phyloP scores from a whole-genome alignment of 2,329 filamentous ascomycete genomes.

The Tolypocladium nubicola region DNA sequence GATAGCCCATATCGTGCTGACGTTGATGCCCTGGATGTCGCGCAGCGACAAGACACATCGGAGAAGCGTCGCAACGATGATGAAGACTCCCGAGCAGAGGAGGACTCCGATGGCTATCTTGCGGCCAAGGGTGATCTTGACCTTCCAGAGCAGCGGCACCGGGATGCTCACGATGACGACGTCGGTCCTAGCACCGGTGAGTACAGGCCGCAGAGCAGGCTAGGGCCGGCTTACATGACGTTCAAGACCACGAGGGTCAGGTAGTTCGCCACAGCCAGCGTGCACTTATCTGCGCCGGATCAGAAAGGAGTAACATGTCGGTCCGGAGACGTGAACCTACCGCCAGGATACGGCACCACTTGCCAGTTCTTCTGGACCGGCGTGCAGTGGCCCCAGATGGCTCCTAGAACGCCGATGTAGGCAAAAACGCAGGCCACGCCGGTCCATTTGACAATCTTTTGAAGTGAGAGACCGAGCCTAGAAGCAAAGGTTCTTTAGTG shows the following conservation, averaged over 20 bases:
- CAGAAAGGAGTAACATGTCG: neutral
- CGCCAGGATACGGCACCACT: constrained; percentile 27
- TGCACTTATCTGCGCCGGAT: constrained; percentile 18
- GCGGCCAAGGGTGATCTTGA: constrained; percentile 23
- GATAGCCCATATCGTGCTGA: constrained; percentile 30
- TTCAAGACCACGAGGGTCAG: constrained; percentile 16
- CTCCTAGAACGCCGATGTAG: constrained; percentile 21
- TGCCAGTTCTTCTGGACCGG: constrained; percentile 29
- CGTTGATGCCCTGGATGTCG: constrained; percentile 24
- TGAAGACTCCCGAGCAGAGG: constrained; percentile 32
- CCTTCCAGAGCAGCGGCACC: constrained; percentile 26
- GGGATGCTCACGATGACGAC: constrained; percentile 27
- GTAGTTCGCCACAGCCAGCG: constrained; percentile 24
- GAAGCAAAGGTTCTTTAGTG: neutral
- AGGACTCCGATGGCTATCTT: constrained; percentile 27
- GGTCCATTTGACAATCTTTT: constrained; percentile 25
- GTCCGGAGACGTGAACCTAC: constrained; percentile 8
- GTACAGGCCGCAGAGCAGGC: no score
- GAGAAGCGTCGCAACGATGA: constrained; percentile 29
- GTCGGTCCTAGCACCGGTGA: constrained; percentile 22
- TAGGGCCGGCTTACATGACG: neutral
- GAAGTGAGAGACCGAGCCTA: constrained; percentile 25
- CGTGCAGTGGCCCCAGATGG: constrained; percentile 24
- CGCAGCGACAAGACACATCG: constrained; percentile 27
- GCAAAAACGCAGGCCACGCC: constrained; percentile 16